Conservation (phyloP, 495 filamentous ascomycete genomes). For the Glutinoglossum americanum region DNA sequence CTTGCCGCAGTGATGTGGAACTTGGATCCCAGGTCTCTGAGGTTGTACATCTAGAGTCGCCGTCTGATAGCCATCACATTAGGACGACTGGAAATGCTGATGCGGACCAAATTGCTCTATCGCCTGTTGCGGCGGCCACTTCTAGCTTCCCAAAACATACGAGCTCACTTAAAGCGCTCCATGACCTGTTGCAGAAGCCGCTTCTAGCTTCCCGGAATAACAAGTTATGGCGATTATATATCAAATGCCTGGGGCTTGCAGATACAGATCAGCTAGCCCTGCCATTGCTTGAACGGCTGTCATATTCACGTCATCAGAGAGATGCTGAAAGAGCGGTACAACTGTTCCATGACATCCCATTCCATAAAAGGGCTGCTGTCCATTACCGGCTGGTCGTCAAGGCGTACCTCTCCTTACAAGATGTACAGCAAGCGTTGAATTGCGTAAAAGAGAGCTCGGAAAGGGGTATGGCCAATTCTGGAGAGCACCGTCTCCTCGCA, state of each 20-base stretch:
- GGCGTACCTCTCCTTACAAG: slow-evolving; percentile 10
- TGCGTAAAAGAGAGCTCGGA: neutral
- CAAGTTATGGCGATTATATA: neutral
- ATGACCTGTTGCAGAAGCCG: neutral
- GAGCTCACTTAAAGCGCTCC: neutral
- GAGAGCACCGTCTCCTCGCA: neutral
- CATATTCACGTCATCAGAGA: slow-evolving; percentile 15
- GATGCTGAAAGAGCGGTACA: slow-evolving; percentile 21
- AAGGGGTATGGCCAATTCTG: neutral
- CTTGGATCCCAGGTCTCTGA: neutral
- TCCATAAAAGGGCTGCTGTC: slow-evolving; percentile 12
- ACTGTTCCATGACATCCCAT: slow-evolving; percentile 21
- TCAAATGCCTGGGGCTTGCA: neutral
- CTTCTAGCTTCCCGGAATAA: neutral
- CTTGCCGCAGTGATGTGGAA: neutral
- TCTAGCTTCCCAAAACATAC: neutral
- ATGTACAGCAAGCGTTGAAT: neutral
- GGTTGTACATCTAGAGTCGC: neutral
- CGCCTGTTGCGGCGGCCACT: neutral
- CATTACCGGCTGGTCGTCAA: slow-evolving; percentile 20
- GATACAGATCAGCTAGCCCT: slow-evolving; percentile 3
- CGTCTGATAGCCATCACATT: neutral
- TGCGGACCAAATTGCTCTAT: neutral
- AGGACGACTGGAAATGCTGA: neutral
- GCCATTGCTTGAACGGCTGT: slow-evolving; percentile 16